Evolutionary conservation across 2,329 filamentous ascomycete genomes (phyloP).

Genomic region (Colletotrichum sansevieriae): DNA sequence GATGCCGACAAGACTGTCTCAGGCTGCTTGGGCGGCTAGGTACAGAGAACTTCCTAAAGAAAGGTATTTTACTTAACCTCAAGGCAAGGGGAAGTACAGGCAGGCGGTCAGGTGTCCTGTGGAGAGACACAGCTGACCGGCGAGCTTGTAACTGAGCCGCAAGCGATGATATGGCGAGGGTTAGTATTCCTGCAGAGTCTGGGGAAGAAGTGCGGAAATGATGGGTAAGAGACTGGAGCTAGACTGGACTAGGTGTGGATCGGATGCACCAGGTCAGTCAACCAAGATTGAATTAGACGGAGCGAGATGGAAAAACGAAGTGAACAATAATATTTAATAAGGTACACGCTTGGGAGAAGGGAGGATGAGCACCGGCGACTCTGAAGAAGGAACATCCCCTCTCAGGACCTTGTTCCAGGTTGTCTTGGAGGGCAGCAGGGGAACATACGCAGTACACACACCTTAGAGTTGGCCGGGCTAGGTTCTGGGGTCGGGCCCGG

Average conservation of each 20-base stretch:
- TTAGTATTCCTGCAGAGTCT: slow-evolving; percentile 32
- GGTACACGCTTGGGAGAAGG: not conserved
- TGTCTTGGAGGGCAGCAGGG: slow-evolving; percentile 26
- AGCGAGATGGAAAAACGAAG: not conserved
- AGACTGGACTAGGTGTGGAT: slow-evolving; percentile 23
- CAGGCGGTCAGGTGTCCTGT: slow-evolving; percentile 7
- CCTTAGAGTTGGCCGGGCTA: too few relatives aligned
- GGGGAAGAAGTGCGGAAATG: slow-evolving; percentile 30
- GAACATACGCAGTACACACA: not conserved
- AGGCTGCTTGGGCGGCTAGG: slow-evolving; percentile 4
- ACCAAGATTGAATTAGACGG: slow-evolving; percentile 22
- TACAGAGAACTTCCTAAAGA: not conserved
- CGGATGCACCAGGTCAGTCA: slow-evolving; percentile 12
- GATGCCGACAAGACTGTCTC: slow-evolving; percentile 32
- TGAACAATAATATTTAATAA: not conserved
- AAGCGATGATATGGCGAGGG: slow-evolving; percentile 17
- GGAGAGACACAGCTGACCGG: slow-evolving; percentile 17
- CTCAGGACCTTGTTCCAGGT: not conserved
- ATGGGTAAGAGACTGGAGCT: slow-evolving; percentile 24
- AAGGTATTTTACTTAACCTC: not conserved
- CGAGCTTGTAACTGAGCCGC: slow-evolving; percentile 31
- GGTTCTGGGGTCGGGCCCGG: too few relatives aligned
- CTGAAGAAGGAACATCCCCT: not conserved
- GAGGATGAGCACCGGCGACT: slow-evolving; percentile 9
- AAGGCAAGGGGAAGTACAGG: slow-evolving; percentile 6